Percentiles rank a stretch among this genome's conserved stretches.
These are phyloP conservation scores for Bruguiera hainesii DNA, from an alignment of 441 rosid species.

Conservation along the genomic window DNA sequence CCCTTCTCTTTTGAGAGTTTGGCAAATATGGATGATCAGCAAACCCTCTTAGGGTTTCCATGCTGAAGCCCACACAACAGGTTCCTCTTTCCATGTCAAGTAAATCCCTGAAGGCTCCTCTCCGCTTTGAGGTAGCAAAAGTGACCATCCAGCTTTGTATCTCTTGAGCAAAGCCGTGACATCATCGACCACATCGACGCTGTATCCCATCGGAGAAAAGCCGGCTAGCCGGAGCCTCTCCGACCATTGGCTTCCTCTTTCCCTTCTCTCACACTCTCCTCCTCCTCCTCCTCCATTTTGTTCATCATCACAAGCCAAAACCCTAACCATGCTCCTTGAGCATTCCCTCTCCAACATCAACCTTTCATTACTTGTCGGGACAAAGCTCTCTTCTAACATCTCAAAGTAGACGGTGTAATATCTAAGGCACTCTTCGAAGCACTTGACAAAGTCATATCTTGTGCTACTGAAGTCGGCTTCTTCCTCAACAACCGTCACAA, in stretches of 20 bases:
- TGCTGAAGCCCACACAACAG: conserved; percentile 68
- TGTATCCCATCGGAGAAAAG: conserved; percentile 40
- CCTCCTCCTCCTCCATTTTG: conserved; percentile 7
- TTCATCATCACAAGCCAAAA: conserved; percentile 49
- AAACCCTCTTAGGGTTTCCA: conserved; percentile 60
- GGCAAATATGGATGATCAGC: too few species aligned
- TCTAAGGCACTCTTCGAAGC: conserved; percentile 69
- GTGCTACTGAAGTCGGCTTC: conserved; percentile 66
- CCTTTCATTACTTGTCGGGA: conserved; percentile 57
- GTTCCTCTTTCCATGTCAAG: conserved; percentile 68
- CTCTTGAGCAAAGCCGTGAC: conserved; percentile 70
- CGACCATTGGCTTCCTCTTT: conserved; percentile 59
- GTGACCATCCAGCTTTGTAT: conserved; percentile 54
- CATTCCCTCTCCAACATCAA: conserved; percentile 67
- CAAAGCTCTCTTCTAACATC: conserved; percentile 73
- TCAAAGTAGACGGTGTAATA: conserved; percentile 59
- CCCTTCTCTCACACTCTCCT: conserved; percentile 55
- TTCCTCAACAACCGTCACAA: conserved; percentile 68
- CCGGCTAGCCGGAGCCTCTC: conserved; percentile 33
- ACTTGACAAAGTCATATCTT: conserved; percentile 47
- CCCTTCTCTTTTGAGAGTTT: background rate
- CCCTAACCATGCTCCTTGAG: conserved; percentile 66
- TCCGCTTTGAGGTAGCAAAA: conserved; percentile 34
- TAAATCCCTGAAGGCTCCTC: conserved; percentile 39
- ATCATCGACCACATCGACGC: conserved; percentile 70